phyloP scores from a whole-genome alignment of 345 rosid genomes.

The Reutealis trisperma region DNA sequence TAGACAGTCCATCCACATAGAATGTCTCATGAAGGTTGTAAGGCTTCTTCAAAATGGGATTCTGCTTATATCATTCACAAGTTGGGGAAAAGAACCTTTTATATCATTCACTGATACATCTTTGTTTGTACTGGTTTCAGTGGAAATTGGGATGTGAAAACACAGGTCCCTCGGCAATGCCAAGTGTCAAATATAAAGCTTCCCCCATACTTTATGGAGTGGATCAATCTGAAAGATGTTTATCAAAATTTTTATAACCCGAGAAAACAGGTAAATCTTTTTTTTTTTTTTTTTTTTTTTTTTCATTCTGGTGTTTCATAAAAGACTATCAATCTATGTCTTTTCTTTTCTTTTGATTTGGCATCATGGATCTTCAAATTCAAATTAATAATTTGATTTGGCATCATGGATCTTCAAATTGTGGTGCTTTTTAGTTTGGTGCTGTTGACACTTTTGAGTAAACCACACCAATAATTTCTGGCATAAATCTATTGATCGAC shows the following conservation, averaged over 20 bases:
- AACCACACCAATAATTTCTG: background rate
- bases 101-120: slow-evolving; percentile 29
- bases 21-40: background rate
- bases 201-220: slow-evolving; percentile 82
- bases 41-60: background rate
- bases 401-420: background rate
- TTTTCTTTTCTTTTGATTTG: background rate
- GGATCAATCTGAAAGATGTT: slow-evolving; percentile 87
- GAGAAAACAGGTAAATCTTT: slow-evolving; percentile 49
- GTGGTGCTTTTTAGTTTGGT: background rate
- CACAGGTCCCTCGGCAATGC: slow-evolving; percentile 85
- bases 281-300: background rate
- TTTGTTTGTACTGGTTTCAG: slow-evolving; percentile 38
- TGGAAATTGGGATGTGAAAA: slow-evolving; percentile 97
- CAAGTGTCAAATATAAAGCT: slow-evolving; percentile 61
- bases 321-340: no score
- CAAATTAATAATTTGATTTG: no score
- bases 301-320: background rate
- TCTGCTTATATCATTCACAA: background rate
- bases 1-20: background rate
- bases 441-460: background rate
- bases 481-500: background rate
- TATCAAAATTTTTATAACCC: slow-evolving; percentile 70
- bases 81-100: background rate
- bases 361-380: background rate